Conservation (phyloP, 768 basidiomycete species). For the Galerina sulciceps region DNA sequence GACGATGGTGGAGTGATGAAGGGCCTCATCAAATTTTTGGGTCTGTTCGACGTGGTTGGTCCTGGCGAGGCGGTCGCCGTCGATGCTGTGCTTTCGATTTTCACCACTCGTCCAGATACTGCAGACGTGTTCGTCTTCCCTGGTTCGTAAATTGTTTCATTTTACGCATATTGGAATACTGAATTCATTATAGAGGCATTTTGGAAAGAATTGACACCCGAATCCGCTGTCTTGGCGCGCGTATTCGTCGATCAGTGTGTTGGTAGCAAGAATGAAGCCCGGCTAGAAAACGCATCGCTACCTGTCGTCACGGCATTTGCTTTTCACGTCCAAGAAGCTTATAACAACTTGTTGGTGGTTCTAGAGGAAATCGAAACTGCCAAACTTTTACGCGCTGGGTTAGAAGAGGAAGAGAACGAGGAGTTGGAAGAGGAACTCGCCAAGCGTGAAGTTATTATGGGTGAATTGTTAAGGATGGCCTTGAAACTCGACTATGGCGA, state of each 20-base stretch:
- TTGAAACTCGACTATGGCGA: constrained; percentile 90
- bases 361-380: constrained; percentile 46
- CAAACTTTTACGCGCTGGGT: constrained; percentile 33
- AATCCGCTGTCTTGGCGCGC: constrained; percentile 82
- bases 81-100: constrained; percentile 77
- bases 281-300: constrained; percentile 68
- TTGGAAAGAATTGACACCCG: constrained; percentile 78
- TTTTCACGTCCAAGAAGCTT: constrained; percentile 78
- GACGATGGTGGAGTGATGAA: constrained; percentile 54
- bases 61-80: constrained; percentile 75
- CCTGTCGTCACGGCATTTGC: constrained; percentile 95
- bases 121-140: constrained; percentile 75
- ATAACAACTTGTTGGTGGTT: constrained; percentile 58
- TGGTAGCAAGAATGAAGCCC: constrained; percentile 58
- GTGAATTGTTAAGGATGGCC: constrained; percentile 81
- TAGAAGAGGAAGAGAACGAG: constrained; percentile 47
- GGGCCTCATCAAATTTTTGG: constrained; percentile 47
- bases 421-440: constrained; percentile 60
- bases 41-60: constrained; percentile 66
- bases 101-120: constrained; percentile 72
- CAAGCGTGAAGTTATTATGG: constrained; percentile 73
- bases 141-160: constrained; percentile 47
- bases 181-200: constrained; percentile 47
- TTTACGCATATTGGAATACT: constrained; percentile 35
- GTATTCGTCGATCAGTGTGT: constrained; percentile 86